phyloP scores from a whole-genome alignment of 2,329 filamentous ascomycete genomes.

The Aspergillus floridensis region DNA sequence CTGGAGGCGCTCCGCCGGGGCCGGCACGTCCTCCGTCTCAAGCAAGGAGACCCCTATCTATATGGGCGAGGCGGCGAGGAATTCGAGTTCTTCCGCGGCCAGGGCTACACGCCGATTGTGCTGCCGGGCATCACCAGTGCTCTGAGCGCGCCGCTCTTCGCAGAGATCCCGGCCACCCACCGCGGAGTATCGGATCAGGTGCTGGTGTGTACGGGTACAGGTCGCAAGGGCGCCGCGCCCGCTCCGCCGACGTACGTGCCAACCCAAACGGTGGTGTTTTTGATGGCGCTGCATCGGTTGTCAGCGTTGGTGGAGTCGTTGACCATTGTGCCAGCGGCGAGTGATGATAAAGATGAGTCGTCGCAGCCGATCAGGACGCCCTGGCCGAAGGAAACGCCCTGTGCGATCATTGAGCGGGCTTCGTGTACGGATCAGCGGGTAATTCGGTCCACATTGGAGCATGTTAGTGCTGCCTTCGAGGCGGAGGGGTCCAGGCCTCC shows the following conservation, averaged over 20 bases:
- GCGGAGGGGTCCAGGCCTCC: slow-evolving; percentile 86
- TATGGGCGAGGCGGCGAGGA: slow-evolving; percentile 96
- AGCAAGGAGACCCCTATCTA: slow-evolving; percentile 95
- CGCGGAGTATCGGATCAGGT: slow-evolving; percentile 88
- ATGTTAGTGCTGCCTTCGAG: slow-evolving; percentile 79
- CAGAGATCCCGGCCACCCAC: slow-evolving; percentile 83
- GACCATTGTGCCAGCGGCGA: slow-evolving; percentile 36
- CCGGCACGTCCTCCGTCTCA: slow-evolving; percentile 79
- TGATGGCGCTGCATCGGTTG: slow-evolving; percentile 92
- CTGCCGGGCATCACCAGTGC: slow-evolving; percentile 89
- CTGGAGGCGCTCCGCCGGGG: slow-evolving; percentile 67
- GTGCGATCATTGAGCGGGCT: slow-evolving; percentile 88
- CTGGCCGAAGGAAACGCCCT: slow-evolving; percentile 79
- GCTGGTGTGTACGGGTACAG: slow-evolving; percentile 93
- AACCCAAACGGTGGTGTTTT: slow-evolving; percentile 81
- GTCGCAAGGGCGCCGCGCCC: slow-evolving; percentile 80
- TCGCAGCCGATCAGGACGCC: slow-evolving; percentile 21
- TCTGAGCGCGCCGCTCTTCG: slow-evolving; percentile 82
- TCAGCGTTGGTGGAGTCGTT: slow-evolving; percentile 70
- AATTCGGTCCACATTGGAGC: slow-evolving; percentile 77
- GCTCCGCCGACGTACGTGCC: slow-evolving; percentile 75
- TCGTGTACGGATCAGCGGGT: slow-evolving; percentile 93
- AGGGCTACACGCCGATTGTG: slow-evolving; percentile 69
- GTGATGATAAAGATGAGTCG: slow-evolving; percentile 21
- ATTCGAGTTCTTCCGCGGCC: slow-evolving; percentile 72